Conservation (phyloP, 345 rosid genomes). For the Crucihimalaya himalaica region DNA sequence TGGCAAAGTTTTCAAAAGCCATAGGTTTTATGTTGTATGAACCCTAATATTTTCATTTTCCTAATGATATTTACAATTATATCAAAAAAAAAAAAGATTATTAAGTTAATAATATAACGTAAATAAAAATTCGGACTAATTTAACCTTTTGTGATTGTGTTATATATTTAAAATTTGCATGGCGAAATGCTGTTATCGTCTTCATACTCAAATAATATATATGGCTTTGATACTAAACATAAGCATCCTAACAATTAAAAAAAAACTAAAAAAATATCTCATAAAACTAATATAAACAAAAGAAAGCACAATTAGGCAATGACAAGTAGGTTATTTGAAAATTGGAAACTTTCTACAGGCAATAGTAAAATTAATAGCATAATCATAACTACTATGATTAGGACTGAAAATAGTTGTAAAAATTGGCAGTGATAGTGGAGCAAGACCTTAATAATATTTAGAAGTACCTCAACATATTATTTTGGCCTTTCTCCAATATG, state of each 20-base stretch:
- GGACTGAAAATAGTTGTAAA: slow-evolving; percentile 35
- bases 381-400: slow-evolving; percentile 12
- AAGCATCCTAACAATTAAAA: neutral
- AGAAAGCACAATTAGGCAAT: neutral
- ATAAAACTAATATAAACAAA: neutral
- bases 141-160: neutral
- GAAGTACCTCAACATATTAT: slow-evolving; percentile 45
- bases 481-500: slow-evolving; percentile 11
- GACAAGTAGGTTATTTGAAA: slow-evolving; percentile 22
- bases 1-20: too few relatives aligned
- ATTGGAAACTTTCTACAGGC: neutral
- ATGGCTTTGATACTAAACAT: neutral
- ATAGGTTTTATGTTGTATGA: too few relatives aligned
- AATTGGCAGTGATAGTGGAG: slow-evolving; percentile 48
- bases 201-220: neutral
- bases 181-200: neutral
- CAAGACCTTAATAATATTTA: slow-evolving; percentile 35
- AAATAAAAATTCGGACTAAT: neutral
- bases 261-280: neutral
- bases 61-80: too few relatives aligned
- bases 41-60: too few relatives aligned
- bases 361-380: slow-evolving; percentile 5
- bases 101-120: neutral
- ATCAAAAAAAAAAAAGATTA: too few relatives aligned
- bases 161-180: neutral